These are phyloP conservation scores for Didymella pinodella DNA, from an alignment of 2,329 filamentous ascomycete species.

Conservation along the genomic window DNA sequence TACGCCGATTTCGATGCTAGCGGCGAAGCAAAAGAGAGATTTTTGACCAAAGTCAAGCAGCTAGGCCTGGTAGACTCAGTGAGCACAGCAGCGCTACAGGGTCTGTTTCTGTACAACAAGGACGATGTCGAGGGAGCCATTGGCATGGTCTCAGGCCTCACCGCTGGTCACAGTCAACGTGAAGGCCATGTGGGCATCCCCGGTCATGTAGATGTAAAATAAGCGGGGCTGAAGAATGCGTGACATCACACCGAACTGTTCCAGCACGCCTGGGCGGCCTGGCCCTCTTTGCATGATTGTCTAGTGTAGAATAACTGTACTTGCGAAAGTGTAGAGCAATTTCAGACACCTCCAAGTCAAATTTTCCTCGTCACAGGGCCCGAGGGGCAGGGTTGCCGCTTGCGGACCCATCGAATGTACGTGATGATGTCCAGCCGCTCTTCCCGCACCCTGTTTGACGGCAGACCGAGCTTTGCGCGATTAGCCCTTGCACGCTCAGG, in stretches of 20 bases:
- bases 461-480: slow-evolving; percentile 20
- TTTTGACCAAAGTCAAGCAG: slow-evolving; percentile 73
- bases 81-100: slow-evolving; percentile 92
- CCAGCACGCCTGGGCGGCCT: neutral
- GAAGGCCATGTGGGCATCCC: slow-evolving; percentile 42
- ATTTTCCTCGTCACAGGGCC: slow-evolving; percentile 19
- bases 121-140: slow-evolving; percentile 88
- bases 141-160: slow-evolving; percentile 73
- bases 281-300: neutral
- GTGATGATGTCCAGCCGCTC: slow-evolving; percentile 28
- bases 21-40: slow-evolving; percentile 69
- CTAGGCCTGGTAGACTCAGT: slow-evolving; percentile 75
- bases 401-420: slow-evolving; percentile 12
- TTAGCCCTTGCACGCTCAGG: slow-evolving; percentile 10
- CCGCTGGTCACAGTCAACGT: slow-evolving; percentile 36
- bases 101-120: slow-evolving; percentile 95
- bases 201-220: slow-evolving; percentile 42
- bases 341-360: slow-evolving; percentile 5
- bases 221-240: slow-evolving; percentile 22
- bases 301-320: slow-evolving; percentile 22
- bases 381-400: slow-evolving; percentile 4
- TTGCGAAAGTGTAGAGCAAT: slow-evolving; percentile 11
- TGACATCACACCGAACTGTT: slow-evolving; percentile 22
- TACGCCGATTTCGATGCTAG: slow-evolving; percentile 81
- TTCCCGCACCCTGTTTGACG: slow-evolving; percentile 18